Conservation (phyloP, 768 basidiomycete species). For the Hericium coralloides region DNA sequence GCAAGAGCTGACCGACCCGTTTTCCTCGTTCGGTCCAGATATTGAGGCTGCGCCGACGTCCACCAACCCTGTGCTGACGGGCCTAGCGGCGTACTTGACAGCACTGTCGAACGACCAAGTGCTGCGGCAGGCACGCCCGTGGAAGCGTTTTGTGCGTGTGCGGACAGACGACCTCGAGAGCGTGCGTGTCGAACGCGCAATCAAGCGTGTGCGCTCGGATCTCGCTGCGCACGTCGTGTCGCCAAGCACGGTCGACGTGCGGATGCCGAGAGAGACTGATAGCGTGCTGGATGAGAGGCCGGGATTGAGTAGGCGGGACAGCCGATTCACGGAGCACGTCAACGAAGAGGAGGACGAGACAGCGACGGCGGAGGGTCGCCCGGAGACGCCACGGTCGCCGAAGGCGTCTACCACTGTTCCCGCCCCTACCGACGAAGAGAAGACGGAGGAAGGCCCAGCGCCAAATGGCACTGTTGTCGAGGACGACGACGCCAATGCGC, state of each 20-base stretch:
- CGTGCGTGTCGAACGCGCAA: slow-evolving; percentile 76
- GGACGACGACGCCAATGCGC: slow-evolving; percentile 15
- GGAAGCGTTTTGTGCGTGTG: slow-evolving; percentile 83
- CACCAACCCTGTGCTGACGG: slow-evolving; percentile 33
- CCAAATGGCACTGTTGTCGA: neutral
- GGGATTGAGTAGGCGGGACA: neutral
- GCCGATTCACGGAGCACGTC: slow-evolving; percentile 16
- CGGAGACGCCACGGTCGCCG: slow-evolving; percentile 3
- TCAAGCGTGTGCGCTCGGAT: slow-evolving; percentile 83
- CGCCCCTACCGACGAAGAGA: neutral
- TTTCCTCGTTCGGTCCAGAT: slow-evolving; percentile 25
- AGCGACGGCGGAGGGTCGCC: slow-evolving; percentile 3
- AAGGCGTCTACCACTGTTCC: slow-evolving; percentile 3
- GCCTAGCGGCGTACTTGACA: slow-evolving; percentile 74
- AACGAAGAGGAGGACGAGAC: slow-evolving; percentile 13
- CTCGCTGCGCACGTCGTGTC: slow-evolving; percentile 60
- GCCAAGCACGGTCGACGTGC: slow-evolving; percentile 12
- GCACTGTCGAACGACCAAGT: slow-evolving; percentile 58
- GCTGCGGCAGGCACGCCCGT: slow-evolving; percentile 57
- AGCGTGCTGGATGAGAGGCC: neutral
- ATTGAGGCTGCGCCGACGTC: slow-evolving; percentile 13
- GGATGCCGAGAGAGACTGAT: slow-evolving; percentile 7
- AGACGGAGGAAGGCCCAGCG: neutral
- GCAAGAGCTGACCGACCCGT: slow-evolving; percentile 54
- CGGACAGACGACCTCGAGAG: slow-evolving; percentile 85